These are phyloP conservation scores for Periconia digitata DNA, from an alignment of 2,329 filamentous ascomycete genomes.

Conservation along the genomic window DNA sequence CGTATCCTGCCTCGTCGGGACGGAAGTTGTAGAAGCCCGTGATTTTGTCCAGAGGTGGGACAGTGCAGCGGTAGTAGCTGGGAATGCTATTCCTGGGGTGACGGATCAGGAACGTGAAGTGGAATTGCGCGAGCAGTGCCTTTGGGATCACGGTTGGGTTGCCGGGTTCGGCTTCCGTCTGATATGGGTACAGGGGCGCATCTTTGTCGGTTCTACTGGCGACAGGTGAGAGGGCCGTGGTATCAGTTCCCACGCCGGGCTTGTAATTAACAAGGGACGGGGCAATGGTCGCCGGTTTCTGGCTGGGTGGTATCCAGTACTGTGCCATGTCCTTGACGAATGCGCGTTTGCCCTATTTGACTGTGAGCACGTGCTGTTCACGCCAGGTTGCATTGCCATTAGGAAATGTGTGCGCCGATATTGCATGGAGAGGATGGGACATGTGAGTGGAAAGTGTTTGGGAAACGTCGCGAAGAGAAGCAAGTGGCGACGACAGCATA, in stretches of 20 bases:
- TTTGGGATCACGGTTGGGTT: slow-evolving; percentile 87
- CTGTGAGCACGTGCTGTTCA: slow-evolving; percentile 23
- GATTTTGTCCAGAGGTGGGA: slow-evolving; percentile 78
- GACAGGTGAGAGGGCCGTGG: slow-evolving; percentile 35
- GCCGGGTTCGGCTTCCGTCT: slow-evolving; percentile 60
- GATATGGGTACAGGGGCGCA: slow-evolving; percentile 59
- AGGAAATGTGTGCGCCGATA: slow-evolving; percentile 1
- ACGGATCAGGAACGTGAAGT: slow-evolving; percentile 95
- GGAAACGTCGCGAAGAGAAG: background rate
- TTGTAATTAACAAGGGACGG: slow-evolving; percentile 69
- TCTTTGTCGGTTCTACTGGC: slow-evolving; percentile 25
- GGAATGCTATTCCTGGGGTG: slow-evolving; percentile 91
- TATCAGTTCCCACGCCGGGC: slow-evolving; percentile 61
- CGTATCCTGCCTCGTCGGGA: slow-evolving; percentile 85
- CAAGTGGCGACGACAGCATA: background rate
- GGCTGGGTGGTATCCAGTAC: slow-evolving; percentile 79
- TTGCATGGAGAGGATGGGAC: background rate
- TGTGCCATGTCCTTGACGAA: slow-evolving; percentile 99
- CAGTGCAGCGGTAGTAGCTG: slow-evolving; percentile 90
- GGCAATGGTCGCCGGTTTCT: slow-evolving; percentile 68
- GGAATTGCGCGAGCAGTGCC: slow-evolving; percentile 74
- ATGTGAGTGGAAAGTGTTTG: background rate
- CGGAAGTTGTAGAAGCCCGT: slow-evolving; percentile 89
- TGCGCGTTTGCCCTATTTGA: slow-evolving; percentile 74
- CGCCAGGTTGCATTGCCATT: background rate